A percentile compares a stretch with the other conserved stretches of the same genome.
Evolutionary conservation across 2,329 filamentous ascomycete genomes (phyloP).

Genomic region (Ophiostoma montium): DNA sequence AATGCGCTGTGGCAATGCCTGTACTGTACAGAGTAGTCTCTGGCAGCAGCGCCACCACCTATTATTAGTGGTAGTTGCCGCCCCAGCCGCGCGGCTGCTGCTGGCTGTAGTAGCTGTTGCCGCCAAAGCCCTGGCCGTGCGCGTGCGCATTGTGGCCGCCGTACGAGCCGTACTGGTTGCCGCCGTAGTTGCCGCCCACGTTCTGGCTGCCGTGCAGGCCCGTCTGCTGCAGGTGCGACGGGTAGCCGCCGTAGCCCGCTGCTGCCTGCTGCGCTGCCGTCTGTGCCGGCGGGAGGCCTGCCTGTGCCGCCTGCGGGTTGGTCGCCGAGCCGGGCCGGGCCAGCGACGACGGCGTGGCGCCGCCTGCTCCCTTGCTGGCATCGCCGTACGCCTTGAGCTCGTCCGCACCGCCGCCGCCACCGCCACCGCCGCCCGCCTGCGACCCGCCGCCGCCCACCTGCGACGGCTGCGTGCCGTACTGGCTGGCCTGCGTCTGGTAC

Average conservation of each 20-base stretch:
- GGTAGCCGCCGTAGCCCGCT: slow-evolving; percentile 41
- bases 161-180: slow-evolving; percentile 39
- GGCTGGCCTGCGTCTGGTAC: slow-evolving; percentile 41
- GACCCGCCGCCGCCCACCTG: slow-evolving; percentile 33
- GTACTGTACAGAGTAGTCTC: no score
- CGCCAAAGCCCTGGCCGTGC: slow-evolving; percentile 35
- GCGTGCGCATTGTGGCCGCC: slow-evolving; percentile 31
- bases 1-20: no score
- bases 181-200: slow-evolving; percentile 34
- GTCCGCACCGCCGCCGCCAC: slow-evolving; percentile 32
- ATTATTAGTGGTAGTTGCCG: slow-evolving; percentile 39
- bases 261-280: slow-evolving; percentile 37
- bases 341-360: slow-evolving; percentile 43
- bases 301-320: slow-evolving; percentile 36
- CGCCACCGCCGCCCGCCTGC: slow-evolving; percentile 26
- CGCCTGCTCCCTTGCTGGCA: slow-evolving; percentile 35
- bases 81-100: slow-evolving; percentile 43
- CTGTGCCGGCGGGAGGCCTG: slow-evolving; percentile 40
- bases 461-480: slow-evolving; percentile 36
- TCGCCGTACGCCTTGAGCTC: slow-evolving; percentile 48
- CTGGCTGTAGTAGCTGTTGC: slow-evolving; percentile 33
- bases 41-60: no score
- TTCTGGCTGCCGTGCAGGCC: slow-evolving; percentile 38
- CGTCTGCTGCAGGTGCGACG: slow-evolving; percentile 36
- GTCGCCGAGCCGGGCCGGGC: slow-evolving; percentile 45